Evolutionary conservation across 768 basidiomycete genomes (phyloP), one percentile per base, ranked within the genome.

Genomic region (Tulasnella sp.): DNA sequence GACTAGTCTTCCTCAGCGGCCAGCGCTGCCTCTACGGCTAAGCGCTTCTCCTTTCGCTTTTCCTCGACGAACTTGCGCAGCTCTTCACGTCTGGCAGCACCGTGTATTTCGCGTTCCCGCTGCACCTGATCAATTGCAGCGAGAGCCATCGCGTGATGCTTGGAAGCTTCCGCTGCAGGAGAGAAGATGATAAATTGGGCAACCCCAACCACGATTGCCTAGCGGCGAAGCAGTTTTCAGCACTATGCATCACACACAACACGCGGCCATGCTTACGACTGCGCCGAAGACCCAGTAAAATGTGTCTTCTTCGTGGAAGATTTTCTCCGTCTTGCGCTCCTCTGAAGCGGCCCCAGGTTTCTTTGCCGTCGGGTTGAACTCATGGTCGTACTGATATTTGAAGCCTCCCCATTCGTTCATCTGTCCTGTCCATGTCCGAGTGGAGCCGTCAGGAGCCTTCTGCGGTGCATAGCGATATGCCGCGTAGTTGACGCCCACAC

Each of bases 361-460:
- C 67, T 46, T 42, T 39, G 35, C 77, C 48, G 51, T 78, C 78
- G 16, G 74, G 46, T 46, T 78, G 73, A 74, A 72, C 35, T 55
- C 40, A 5, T 51, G 42, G 37, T 78, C 73, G 73, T 35, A 44
- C 15, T 79, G n/a, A 26, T 79, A 79, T 15, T 71, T 39, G 42
- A 79, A 79, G n/a, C 79, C 79, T 23, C 78, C 78, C 78, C 78
- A 78, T 74, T 73, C 26, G 46, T 73, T 78, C 37, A 75, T 51
- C 55, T 74, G 16, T 5, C 74, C 78, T 7, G 73, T 74, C 71
- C 73, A 78, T 29, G 23, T 40, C 39, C 75, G 32, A 61, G 40
- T 70, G 3, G 73, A 67, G 26, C 61, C 61, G 61, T 67, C 61
- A 5, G 61, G 61, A 11, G 61, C 61, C 61, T 67, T 55, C 9